phyloP scores from a whole-genome alignment of 2,329 filamentous ascomycete species.

The Penicillium paneum region DNA sequence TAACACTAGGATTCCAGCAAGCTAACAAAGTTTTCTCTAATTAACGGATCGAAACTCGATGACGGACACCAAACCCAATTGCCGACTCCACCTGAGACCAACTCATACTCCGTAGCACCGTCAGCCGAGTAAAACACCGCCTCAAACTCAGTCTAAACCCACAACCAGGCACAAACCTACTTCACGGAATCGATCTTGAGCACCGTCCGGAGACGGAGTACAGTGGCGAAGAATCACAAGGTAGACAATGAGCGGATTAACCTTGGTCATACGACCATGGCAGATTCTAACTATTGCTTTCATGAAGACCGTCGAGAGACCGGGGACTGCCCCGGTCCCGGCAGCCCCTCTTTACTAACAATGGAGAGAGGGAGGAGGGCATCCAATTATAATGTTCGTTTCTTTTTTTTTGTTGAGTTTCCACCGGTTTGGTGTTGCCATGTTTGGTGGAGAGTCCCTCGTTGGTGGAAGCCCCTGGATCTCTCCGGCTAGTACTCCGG shows the following conservation, averaged over 20 bases:
- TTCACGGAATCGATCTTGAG: background rate
- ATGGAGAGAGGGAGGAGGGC: background rate
- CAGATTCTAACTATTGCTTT: background rate
- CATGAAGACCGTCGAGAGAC: background rate
- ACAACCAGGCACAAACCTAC: background rate
- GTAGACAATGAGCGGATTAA: background rate
- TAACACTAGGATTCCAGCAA: background rate
- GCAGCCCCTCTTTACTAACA: background rate
- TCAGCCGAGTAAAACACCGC: background rate
- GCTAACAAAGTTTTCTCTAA: background rate
- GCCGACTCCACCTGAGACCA: background rate
- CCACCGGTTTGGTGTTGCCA: background rate
- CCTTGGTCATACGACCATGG: background rate
- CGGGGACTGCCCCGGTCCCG: background rate
- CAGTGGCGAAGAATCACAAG: background rate
- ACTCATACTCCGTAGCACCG: background rate
- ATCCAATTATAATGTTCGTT: background rate
- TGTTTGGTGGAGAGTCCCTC: no score
- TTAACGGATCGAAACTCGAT: conserved; percentile 5
- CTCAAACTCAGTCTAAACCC: background rate
- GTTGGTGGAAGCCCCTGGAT: background rate
- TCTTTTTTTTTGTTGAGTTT: background rate
- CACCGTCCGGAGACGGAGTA: background rate
- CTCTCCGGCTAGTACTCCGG: background rate
- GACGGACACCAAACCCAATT: background rate